Evolutionary conservation across 1,284 basidiomycete genomes (phyloP).

Genomic region (Pseudozyma tsukubaensis): DNA sequence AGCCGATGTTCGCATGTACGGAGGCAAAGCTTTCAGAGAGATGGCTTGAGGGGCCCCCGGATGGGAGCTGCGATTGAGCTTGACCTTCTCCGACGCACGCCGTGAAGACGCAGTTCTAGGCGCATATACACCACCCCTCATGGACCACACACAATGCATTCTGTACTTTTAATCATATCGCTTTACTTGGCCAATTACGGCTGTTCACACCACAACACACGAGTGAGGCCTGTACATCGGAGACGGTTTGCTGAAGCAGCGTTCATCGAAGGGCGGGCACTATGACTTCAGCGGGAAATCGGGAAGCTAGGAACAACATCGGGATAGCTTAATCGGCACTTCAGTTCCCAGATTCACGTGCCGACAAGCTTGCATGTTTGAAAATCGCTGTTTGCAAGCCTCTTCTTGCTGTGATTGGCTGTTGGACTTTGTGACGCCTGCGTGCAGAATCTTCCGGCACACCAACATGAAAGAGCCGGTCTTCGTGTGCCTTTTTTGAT

Average conservation of each 20-base stretch:
- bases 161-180: neutral
- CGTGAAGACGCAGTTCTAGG: too few relatives aligned
- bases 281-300: too few relatives aligned
- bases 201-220: too few relatives aligned
- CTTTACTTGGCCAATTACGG: too few relatives aligned
- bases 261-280: too few relatives aligned
- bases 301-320: too few relatives aligned
- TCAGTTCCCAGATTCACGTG: neutral
- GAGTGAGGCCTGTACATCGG: too few relatives aligned
- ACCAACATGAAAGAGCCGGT: neutral
- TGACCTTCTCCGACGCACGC: neutral
- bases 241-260: too few relatives aligned
- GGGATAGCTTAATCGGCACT: too few relatives aligned
- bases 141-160: neutral
- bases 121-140: slow-evolving; percentile 9
- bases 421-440: neutral
- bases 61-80: slow-evolving; percentile 58
- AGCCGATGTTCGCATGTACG: slow-evolving; percentile 56
- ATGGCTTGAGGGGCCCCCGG: slow-evolving; percentile 62
- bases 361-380: neutral
- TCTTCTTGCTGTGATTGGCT: neutral
- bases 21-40: slow-evolving; percentile 54
- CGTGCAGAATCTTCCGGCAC: neutral
- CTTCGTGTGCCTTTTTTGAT: neutral
- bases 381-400: neutral